Evolutionary conservation across 2,329 filamentous ascomycete genomes (phyloP), one percentile per base, ranked within the genome.

Genomic region (Colletotrichum musicola): DNA sequence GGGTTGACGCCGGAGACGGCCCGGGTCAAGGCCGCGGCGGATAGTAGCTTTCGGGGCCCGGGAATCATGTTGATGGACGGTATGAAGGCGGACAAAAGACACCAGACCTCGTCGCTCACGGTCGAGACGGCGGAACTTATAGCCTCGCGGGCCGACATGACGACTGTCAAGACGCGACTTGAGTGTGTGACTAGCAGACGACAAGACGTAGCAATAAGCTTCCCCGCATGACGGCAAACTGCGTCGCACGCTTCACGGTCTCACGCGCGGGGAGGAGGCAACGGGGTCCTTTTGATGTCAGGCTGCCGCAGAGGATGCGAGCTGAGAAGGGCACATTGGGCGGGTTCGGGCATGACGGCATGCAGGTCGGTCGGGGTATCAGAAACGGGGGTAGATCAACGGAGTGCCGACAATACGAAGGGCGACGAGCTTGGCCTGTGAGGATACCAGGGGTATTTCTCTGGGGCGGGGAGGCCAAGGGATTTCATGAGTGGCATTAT

Each of bases 351-450:
- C 42, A 60, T 68, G 55, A 68, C 65, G 55, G 65, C 62, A 68
- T 68, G 62, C 65, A 60, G 42, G 61, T 22, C 65, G 55, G 42
- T 4, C 35, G 12, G 51, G 54, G 14, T 35, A 1, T 65, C 65
- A 35, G 60, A 56, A 68, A 55, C 44, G 50, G 59, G 61, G 54
- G 35, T 40, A 61, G 66, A 68, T 68, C 66, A 65, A 22, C 62
- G 47, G 50, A 4, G 46, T 30, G 3, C 2, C 44, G 60, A 46
- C 53, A 49, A 53, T 42, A 55, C 49, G 38, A 50, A 40, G 30
- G 16, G 40, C 16, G 38, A 30, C 54, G 22, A 59, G 25, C 55
- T 68, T 64, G 62, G 65, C 55, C 50, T 56, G 22, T n/a, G 9
- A 59, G 30, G 57, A 22, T 35, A 20, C 6, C 30, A 42, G 49